phyloP scores from a whole-genome alignment of 345 rosid species.

The Hypericum androsaemum region DNA sequence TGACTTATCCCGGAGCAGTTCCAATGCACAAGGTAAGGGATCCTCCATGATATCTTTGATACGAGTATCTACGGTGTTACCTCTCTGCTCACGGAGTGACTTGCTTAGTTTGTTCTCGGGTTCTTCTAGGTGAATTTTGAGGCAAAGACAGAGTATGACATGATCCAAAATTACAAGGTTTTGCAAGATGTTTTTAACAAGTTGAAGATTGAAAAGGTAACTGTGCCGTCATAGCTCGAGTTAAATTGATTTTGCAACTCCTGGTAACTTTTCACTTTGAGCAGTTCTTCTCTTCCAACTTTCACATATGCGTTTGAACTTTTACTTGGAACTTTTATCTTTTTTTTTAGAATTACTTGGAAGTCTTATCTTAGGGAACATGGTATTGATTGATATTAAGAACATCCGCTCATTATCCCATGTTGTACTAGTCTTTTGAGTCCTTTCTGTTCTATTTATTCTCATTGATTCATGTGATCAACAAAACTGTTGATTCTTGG shows the following conservation, averaged over 20 bases:
- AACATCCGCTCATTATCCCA: too few relatives aligned
- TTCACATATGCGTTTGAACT: too few relatives aligned
- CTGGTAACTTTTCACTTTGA: background rate
- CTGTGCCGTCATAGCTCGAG: too few relatives aligned
- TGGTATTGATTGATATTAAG: too few relatives aligned
- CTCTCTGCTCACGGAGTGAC: conserved; percentile 1
- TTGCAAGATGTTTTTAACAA: conserved; percentile 91
- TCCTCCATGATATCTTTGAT: background rate
- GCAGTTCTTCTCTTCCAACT: background rate
- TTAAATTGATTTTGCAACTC: background rate
- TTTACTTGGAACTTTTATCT: too few relatives aligned
- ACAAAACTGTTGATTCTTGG: too few relatives aligned
- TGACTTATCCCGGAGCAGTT: conserved; percentile 91
- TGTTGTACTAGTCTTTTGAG: too few relatives aligned
- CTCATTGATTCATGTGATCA: too few relatives aligned
- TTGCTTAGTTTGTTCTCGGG: background rate
- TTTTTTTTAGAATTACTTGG: too few relatives aligned
- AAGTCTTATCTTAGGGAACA: too few relatives aligned
- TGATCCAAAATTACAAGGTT: conserved; percentile 95
- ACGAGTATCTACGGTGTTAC: conserved; percentile 4
- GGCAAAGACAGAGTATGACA: conserved; percentile 90
- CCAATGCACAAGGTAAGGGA: conserved; percentile 87
- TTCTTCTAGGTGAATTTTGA: conserved; percentile 74
- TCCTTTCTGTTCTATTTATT: too few relatives aligned
- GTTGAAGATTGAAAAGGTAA: conserved; percentile 83